Conservation (phyloP, 257 asterid genomes). For the Penstemon eatonii region DNA sequence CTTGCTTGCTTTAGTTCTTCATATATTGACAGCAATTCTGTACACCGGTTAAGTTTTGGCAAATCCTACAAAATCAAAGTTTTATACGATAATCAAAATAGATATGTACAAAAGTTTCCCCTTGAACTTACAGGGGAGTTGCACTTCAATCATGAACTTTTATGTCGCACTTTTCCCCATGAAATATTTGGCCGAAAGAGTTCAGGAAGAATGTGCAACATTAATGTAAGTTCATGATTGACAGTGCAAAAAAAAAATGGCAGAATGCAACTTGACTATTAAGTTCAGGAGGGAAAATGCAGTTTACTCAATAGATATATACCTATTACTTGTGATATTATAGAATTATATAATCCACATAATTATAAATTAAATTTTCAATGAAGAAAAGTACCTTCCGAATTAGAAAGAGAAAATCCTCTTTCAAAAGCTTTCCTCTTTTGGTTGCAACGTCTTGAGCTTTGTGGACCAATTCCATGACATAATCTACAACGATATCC, state of each 20-base stretch:
- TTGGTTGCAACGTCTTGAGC: constrained; percentile 82
- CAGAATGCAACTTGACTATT: too few species aligned
- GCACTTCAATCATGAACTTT: too few species aligned
- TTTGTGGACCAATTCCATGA: constrained; percentile 86
- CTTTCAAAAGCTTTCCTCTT: constrained; percentile 86
- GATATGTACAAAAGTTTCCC: background rate
- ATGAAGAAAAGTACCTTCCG: constrained; percentile 57
- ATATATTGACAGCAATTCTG: constrained; percentile 80
- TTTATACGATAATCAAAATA: constrained; percentile 2
- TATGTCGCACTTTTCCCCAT: too few species aligned
- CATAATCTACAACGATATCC: constrained; percentile 93
- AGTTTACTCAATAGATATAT: background rate
- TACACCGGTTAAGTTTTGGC: constrained; percentile 77
- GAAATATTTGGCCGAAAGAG: too few species aligned
- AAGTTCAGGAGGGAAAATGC: background rate
- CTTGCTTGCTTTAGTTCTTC: constrained; percentile 94
- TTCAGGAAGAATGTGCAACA: too few species aligned
- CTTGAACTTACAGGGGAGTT: too few species aligned
- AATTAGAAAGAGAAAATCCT: constrained; percentile 80
- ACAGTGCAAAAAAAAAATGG: too few species aligned
- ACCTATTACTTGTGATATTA: constrained; percentile 2
- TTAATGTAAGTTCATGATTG: too few species aligned
- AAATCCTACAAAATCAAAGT: constrained; percentile 52
- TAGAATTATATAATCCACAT: background rate
- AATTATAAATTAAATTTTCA: constrained; percentile 5